Evolutionary conservation across 345 rosid species (phyloP), one percentile per base, ranked within the genome.

Genomic region (Reutealis trisperma): DNA sequence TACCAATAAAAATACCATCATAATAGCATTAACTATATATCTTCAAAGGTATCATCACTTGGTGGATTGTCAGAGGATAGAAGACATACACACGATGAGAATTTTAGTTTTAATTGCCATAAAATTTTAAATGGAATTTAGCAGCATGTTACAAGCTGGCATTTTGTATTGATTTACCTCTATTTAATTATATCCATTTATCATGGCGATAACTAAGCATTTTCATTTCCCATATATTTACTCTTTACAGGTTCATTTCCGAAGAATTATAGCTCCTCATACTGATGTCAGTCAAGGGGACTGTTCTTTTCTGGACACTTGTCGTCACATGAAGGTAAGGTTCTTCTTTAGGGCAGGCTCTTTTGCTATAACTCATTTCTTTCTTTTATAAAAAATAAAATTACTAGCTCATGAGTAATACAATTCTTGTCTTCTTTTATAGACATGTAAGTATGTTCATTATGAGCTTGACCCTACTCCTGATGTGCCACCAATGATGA

Each of bases 401-500:
- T 21, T 67, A 44, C 71, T 44, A 51, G 32, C 71, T 1, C 4
- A 22, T 21, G 25, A 54, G 6, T 57, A 64, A 67, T 59, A 60
- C 32, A 7, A 19, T 55, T 74, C 10, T 70, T 64, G n/a, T 80
- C 76, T 60, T 62, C 55, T 72, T 73, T 72, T 37, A 76, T 77
- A 96, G 98, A 92, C 99, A 52, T 96, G 99, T 91, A 96, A 96
- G 88, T 93, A 93, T 72, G 98, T 96, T 55, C 99, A 96, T 82
- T 96, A 96, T 44, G 98, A 91, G 87, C 97, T 96, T 34, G 99
- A 96, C 86, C 91, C 92, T 30, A 93, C 87, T 77, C 93, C 90
- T 54, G 98, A 96, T 68, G 84, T 90, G 54, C 85, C 92, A 70
- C 86, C 84, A 8, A 77, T 86, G 84, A 75, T 86, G 85, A 78